A percentile compares a stretch with the other conserved stretches of the same genome.
phyloP scores from a whole-genome alignment of 2,329 filamentous ascomycete genomes.

The Teratosphaeria destructans region DNA sequence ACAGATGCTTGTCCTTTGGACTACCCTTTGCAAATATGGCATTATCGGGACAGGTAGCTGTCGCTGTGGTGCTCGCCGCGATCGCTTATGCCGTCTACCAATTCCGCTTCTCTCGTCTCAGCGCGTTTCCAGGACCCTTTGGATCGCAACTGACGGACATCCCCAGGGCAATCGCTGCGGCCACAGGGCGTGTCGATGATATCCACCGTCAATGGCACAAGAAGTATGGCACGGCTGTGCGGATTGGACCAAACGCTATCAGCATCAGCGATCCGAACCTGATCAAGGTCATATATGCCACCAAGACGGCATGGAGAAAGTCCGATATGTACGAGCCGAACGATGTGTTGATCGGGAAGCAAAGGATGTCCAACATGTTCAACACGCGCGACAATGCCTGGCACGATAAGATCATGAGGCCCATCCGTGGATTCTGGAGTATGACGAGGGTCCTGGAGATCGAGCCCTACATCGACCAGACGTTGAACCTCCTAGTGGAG shows the following conservation, averaged over 20 bases:
- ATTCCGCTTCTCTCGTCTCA: background rate
- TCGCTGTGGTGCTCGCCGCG: constrained; percentile 20
- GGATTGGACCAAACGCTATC: constrained; percentile 64
- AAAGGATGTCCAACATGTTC: constrained; percentile 1
- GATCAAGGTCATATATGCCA: constrained; percentile 32
- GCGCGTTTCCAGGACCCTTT: background rate
- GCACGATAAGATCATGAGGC: background rate
- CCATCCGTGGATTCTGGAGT: background rate
- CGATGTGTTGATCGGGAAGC: constrained; percentile 2
- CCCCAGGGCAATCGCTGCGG: background rate
- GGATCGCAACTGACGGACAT: background rate
- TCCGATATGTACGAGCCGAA: constrained; percentile 2
- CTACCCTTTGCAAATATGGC: background rate
- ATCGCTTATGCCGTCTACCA: background rate
- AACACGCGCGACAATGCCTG: background rate
- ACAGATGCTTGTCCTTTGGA: background rate
- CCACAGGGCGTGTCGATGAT: constrained; percentile 4
- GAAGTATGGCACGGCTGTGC: constrained; percentile 56
- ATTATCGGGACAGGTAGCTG: background rate
- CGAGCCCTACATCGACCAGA: constrained; percentile 1
- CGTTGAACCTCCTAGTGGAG: background rate
- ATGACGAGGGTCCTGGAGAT: background rate
- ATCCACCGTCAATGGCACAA: constrained; percentile 45
- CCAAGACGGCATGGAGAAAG: constrained; percentile 5
- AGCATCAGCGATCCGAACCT: constrained; percentile 59